Evolutionary conservation across 768 basidiomycete species (phyloP).

Genomic region (Russula sp.): DNA sequence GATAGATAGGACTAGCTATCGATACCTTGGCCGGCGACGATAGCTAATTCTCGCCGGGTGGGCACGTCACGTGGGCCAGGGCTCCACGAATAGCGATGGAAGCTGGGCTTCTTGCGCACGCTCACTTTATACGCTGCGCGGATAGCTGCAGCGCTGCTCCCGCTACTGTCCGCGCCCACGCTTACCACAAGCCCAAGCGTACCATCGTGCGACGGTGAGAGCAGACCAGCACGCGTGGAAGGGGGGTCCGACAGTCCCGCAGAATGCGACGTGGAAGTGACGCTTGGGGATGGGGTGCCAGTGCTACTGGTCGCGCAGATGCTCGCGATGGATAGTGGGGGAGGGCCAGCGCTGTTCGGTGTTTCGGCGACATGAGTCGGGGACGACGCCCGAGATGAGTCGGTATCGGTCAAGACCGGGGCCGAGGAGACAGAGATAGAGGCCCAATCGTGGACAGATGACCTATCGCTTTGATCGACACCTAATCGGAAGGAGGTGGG

Average conservation of each 20-base stretch:
- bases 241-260: slow-evolving; percentile 10
- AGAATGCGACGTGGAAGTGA: slow-evolving; percentile 11
- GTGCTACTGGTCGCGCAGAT: background rate
- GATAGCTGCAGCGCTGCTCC: slow-evolving; percentile 38
- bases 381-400: slow-evolving; percentile 24
- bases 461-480: slow-evolving; percentile 28
- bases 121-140: slow-evolving; percentile 49
- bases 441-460: slow-evolving; percentile 23
- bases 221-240: slow-evolving; percentile 7
- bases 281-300: slow-evolving; percentile 12
- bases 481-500: slow-evolving; percentile 35
- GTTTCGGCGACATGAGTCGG: slow-evolving; percentile 22
- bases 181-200: slow-evolving; percentile 17
- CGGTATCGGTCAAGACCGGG: slow-evolving; percentile 20
- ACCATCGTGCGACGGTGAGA: slow-evolving; percentile 16
- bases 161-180: slow-evolving; percentile 10
- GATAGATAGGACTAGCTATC: slow-evolving; percentile 12
- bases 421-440: slow-evolving; percentile 12
- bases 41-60: slow-evolving; percentile 15
- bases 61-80: slow-evolving; percentile 22
- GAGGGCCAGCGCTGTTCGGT: slow-evolving; percentile 11
- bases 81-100: slow-evolving; percentile 49
- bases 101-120: slow-evolving; percentile 40
- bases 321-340: slow-evolving; percentile 19
- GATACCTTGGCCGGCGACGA: slow-evolving; percentile 14